Evolutionary conservation across 768 basidiomycete genomes (phyloP), one percentile per base, ranked within the genome.

Genomic region (Boletus vinaceobasis): DNA sequence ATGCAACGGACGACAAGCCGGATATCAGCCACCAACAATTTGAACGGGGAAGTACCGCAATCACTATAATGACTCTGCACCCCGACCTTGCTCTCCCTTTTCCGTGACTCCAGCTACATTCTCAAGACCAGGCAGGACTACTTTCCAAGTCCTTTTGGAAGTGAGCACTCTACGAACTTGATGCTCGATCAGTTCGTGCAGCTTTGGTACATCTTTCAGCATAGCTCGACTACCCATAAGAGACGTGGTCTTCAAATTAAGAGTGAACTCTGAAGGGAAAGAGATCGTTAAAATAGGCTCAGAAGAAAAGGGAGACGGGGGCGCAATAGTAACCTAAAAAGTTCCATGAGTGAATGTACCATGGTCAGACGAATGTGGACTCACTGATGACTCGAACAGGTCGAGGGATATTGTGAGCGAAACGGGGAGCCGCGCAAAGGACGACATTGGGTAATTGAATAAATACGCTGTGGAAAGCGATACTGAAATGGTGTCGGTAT

Each of bases 171-270:
- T 80, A 38, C 90, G 79, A 0, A 97, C 81, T 70, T 96, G 90
- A 60, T 87, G 82, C 59, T 90, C 82, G 48, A 99, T 92, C 48
- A 99, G 79, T 68, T 99, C 95, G 61, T 98, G 95, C 15, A 98
- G 77, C 71, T 99, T 99, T 26, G 97, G 96, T 1, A 99, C 90
- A 65, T 99, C 94, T 56, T 93, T 93, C 1, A 99, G 79, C 73
- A 98, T 97, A n/a, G 97, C 95, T 43, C 96, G 85, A 60, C 91
- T 94, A 19, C 97, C 97, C 77, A 98, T 86, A 5, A 98, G 80
- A 27, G 94, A 98, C 7, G 86, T 92, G 11, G 92, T 94, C 47
- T 87, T 84, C 40, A 99, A 77, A 62, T 89, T 85, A 19, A 99
- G 84, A 15, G 84, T 84, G 65, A 99, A 97, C 64, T 91, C 86